phyloP scores from a whole-genome alignment of 1,139 yeast species.

The Blastobotrys ciferrii region DNA sequence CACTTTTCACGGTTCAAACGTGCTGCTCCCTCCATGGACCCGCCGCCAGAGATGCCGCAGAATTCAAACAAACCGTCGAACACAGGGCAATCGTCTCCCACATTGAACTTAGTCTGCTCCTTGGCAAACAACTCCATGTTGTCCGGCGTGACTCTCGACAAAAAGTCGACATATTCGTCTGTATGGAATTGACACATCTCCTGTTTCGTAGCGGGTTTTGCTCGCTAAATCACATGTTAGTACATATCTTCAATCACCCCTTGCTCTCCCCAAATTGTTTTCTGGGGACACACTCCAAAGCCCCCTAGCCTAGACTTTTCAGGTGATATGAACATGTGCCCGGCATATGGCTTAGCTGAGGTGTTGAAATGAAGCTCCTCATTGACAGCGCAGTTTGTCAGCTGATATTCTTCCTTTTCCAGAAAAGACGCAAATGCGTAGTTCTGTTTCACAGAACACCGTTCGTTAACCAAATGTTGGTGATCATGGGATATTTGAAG shows the following conservation, averaged over 20 bases:
- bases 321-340: no score
- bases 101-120: conserved; percentile 92
- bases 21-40: conserved; percentile 96
- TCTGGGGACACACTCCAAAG: no score
- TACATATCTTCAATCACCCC: background rate
- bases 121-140: conserved; percentile 87
- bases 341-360: no score
- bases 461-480: no score
- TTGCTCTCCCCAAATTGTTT: background rate
- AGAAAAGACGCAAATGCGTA: no score
- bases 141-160: conserved; percentile 92
- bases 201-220: conserved; percentile 97
- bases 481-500: no score
- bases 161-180: conserved; percentile 92
- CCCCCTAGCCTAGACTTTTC: no score
- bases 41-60: conserved; percentile 93
- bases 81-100: conserved; percentile 96
- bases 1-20: conserved; percentile 88
- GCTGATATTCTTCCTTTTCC: no score
- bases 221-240: conserved; percentile 43
- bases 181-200: conserved; percentile 99
- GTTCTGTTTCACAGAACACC: no score
- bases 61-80: conserved; percentile 95
- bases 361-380: no score
- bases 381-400: no score